Percentiles rank a stretch among this genome's conserved stretches.
phyloP scores from a whole-genome alignment of 257 asterid genomes.

The Buddleja alternifolia region DNA sequence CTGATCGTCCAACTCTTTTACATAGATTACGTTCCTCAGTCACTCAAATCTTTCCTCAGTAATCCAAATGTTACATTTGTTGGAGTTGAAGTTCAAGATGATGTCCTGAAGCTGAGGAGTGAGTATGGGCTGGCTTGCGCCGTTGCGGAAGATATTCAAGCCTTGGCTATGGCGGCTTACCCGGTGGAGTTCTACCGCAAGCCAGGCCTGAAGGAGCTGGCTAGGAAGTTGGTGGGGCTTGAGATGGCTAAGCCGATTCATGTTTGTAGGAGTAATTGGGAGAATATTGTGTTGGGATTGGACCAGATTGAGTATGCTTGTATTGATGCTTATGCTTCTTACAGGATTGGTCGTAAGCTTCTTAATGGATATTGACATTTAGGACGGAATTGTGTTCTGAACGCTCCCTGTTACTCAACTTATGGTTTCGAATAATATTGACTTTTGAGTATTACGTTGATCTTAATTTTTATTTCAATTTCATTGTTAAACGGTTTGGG shows the following conservation, averaged over 20 bases:
- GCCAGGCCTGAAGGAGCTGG: slow-evolving; percentile 33
- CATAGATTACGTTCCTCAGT: slow-evolving; percentile 17
- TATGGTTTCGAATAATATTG: too few species aligned
- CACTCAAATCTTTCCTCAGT: background rate
- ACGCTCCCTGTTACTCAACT: too few species aligned
- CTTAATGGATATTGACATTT: too few species aligned
- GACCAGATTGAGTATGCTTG: slow-evolving; percentile 40
- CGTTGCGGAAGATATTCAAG: slow-evolving; percentile 24
- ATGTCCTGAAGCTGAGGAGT: slow-evolving; percentile 20
- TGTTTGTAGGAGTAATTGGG: slow-evolving; percentile 35
- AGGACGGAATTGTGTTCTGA: too few species aligned
- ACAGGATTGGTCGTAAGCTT: slow-evolving; percentile 23
- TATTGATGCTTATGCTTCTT: slow-evolving; percentile 35
- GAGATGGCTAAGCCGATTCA: slow-evolving; percentile 31
- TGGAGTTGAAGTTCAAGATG: slow-evolving; percentile 34
- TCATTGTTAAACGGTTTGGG: too few species aligned
- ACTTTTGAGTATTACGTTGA: too few species aligned
- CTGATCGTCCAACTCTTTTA: slow-evolving; percentile 25
- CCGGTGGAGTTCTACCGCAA: slow-evolving; percentile 1
- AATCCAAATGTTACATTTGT: slow-evolving; percentile 15
- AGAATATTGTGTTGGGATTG: slow-evolving; percentile 9
- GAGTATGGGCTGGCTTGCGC: slow-evolving; percentile 28
- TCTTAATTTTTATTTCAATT: too few species aligned
- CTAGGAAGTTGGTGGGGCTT: slow-evolving; percentile 23
- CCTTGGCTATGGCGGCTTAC: slow-evolving; percentile 22